These are phyloP conservation scores for Hyaloscypha bicolor DNA, from an alignment of 495 filamentous ascomycete species.

Conservation along the genomic window DNA sequence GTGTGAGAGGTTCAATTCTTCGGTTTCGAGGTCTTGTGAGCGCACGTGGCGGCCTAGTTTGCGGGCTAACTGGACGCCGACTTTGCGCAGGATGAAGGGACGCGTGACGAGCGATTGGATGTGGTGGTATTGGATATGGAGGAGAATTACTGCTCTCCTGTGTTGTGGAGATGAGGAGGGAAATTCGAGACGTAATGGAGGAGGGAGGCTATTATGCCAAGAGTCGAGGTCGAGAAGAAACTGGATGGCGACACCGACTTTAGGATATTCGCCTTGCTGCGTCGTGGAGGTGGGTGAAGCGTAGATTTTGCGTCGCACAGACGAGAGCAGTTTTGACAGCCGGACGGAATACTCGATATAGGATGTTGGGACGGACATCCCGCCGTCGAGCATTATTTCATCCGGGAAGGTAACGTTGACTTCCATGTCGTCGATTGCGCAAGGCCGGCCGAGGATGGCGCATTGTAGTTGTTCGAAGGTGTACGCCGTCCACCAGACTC, in stretches of 20 bases:
- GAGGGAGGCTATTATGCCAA: conserved; percentile 43
- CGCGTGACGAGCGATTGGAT: conserved; percentile 35
- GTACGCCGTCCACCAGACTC: conserved; percentile 54
- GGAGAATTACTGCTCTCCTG: conserved; percentile 33
- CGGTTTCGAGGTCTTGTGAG: conserved; percentile 30
- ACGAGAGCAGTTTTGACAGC: conserved; percentile 22
- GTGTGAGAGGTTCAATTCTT: conserved; percentile 27
- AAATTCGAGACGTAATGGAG: conserved; percentile 31
- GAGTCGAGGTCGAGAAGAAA: conserved; percentile 40
- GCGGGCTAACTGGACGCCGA: conserved; percentile 28
- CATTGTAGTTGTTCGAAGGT: conserved; percentile 48
- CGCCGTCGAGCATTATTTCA: conserved; percentile 35
- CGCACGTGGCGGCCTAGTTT: conserved; percentile 27
- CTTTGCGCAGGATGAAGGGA: conserved; percentile 36
- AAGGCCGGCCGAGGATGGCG: conserved; percentile 48
- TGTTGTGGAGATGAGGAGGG: conserved; percentile 31
- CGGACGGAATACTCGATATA: conserved; percentile 34
- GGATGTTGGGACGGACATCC: conserved; percentile 28
- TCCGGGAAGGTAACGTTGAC: conserved; percentile 42
- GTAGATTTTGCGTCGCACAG: conserved; percentile 29
- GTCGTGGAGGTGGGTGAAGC: conserved; percentile 17
- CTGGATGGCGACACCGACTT: conserved; percentile 26
- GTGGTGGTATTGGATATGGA: conserved; percentile 40
- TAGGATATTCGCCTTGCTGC: conserved; percentile 27
- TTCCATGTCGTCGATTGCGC: conserved; percentile 46